Conservation (phyloP, 2,329 filamentous ascomycete genomes). For the Exophiala bonariae region DNA sequence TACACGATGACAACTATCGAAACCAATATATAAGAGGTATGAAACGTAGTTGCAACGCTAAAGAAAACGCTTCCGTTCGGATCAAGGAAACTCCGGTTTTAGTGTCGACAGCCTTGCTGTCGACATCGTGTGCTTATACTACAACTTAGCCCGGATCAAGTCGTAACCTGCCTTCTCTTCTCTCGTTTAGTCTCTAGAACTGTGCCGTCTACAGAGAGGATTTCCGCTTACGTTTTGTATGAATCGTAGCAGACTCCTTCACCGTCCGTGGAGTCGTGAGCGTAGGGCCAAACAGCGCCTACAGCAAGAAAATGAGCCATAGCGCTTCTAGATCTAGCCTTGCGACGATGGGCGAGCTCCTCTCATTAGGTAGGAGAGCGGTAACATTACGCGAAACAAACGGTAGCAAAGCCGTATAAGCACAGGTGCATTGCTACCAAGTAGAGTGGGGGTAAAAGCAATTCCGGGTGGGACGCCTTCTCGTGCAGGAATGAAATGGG, state of each 20-base stretch:
- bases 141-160: background rate
- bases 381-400: too few relatives aligned
- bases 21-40: background rate
- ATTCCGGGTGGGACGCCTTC: too few relatives aligned
- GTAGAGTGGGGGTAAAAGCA: too few relatives aligned
- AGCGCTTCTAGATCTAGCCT: too few relatives aligned
- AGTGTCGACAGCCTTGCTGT: background rate
- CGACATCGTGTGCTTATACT: conserved; percentile 1
- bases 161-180: background rate
- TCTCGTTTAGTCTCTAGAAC: conserved; percentile 6
- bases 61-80: conserved; percentile 1
- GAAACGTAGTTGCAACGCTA: background rate
- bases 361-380: too few relatives aligned
- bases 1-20: background rate
- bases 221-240: conserved; percentile 4
- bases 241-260: conserved; percentile 5
- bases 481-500: too few relatives aligned
- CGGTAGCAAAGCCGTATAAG: too few relatives aligned
- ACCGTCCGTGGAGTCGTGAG: too few relatives aligned
- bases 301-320: too few relatives aligned
- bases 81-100: conserved; percentile 2
- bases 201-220: conserved; percentile 3
- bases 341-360: too few relatives aligned
- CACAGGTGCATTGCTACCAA: too few relatives aligned
- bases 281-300: too few relatives aligned